These are phyloP conservation scores for Glarea lozoyensis DNA, from an alignment of 495 filamentous ascomycete genomes.

Conservation along the genomic window DNA sequence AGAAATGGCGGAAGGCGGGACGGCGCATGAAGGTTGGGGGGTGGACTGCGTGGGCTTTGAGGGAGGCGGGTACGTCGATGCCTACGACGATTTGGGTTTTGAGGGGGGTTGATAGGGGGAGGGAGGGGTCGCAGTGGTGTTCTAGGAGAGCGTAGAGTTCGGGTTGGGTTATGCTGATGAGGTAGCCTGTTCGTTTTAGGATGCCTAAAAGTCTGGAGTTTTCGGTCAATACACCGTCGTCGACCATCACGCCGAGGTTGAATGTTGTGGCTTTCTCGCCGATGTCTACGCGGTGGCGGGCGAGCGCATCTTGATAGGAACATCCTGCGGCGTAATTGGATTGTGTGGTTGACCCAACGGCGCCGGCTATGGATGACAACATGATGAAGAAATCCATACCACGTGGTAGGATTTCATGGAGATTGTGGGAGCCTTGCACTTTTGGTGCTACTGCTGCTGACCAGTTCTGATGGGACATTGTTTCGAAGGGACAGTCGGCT, in stretches of 20 bases:
- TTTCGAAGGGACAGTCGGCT: conserved; percentile 1
- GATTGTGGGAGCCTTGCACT: conserved; percentile 28
- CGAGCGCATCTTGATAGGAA: conserved; percentile 46
- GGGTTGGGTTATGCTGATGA: background rate
- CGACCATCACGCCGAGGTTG: conserved; percentile 36
- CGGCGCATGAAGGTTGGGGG: background rate
- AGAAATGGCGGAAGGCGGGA: background rate
- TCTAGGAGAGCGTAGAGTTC: conserved; percentile 1
- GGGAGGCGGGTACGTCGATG: background rate
- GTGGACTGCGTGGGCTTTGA: background rate
- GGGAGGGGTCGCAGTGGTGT: conserved; percentile 6
- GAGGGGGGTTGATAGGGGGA: background rate
- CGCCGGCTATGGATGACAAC: conserved; percentile 50
- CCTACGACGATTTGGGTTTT: background rate
- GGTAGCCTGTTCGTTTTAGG: background rate
- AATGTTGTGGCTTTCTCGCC: conserved; percentile 40
- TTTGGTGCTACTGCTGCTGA: conserved; percentile 27
- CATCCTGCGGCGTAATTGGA: conserved; percentile 57
- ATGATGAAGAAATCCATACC: conserved; percentile 52
- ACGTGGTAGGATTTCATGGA: conserved; percentile 29
- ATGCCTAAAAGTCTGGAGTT: background rate
- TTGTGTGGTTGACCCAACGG: conserved; percentile 49
- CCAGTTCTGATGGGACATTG: conserved; percentile 27
- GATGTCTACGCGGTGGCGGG: conserved; percentile 32
- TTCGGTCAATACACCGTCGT: conserved; percentile 21